These are phyloP conservation scores for Trichophyton schoenleinii DNA, from an alignment of 2,329 filamentous ascomycete genomes.

Conservation along the genomic window DNA sequence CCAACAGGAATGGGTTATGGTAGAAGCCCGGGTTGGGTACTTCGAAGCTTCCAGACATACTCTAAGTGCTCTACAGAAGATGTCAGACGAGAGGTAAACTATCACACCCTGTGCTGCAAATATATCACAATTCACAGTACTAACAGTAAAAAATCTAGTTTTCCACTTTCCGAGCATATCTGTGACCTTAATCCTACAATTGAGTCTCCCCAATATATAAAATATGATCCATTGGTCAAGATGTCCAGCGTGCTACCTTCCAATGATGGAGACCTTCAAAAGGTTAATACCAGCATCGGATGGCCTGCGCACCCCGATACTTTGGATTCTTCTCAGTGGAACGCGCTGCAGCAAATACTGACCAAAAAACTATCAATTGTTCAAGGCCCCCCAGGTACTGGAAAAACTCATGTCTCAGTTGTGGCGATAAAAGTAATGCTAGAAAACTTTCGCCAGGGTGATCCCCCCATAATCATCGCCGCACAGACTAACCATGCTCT, in stretches of 20 bases:
- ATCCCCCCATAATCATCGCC: conserved; percentile 62
- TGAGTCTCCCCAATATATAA: conserved; percentile 42
- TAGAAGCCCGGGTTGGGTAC: conserved; percentile 61
- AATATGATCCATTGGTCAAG: conserved; percentile 38
- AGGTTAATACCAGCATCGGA: conserved; percentile 41
- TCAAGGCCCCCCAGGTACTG: conserved; percentile 69
- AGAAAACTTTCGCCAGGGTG: conserved; percentile 41
- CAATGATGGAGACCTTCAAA: conserved; percentile 24
- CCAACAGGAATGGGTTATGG: conserved; percentile 58
- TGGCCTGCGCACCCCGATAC: conserved; percentile 36
- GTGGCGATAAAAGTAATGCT: conserved; percentile 55
- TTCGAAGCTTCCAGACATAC: conserved; percentile 66
- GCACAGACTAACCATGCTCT: conserved; percentile 87
- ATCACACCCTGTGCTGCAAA: background rate
- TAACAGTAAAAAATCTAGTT: conserved; percentile 20
- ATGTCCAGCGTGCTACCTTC: conserved; percentile 34
- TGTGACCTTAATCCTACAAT: conserved; percentile 30
- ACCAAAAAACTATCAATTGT: conserved; percentile 61
- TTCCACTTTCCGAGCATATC: conserved; percentile 34
- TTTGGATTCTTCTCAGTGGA: conserved; percentile 60
- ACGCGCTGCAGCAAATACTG: conserved; percentile 56
- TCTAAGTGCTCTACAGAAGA: conserved; percentile 58
- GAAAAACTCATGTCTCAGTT: conserved; percentile 74
- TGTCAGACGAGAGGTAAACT: conserved; percentile 40
- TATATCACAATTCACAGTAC: background rate